Conservation (phyloP, 2,329 filamentous ascomycete genomes). For the Aschersonia sp. region DNA sequence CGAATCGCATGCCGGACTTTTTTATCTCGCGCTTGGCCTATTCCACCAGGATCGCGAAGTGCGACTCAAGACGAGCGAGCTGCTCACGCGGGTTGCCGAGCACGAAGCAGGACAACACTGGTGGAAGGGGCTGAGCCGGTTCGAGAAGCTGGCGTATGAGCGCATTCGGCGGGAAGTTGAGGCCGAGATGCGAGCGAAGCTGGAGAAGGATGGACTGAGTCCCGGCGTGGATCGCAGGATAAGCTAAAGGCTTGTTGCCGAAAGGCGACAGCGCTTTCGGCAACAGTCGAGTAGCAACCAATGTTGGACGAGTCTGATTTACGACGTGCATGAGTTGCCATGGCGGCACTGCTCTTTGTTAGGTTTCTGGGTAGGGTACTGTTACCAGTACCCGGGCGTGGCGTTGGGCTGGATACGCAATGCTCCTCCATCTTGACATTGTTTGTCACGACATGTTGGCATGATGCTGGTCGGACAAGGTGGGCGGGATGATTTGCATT, state of each 20-base stretch:
- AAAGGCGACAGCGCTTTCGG: no score
- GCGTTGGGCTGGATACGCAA: not conserved
- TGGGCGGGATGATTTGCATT: not conserved
- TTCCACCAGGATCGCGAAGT: constrained; percentile 83
- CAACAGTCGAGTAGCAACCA: no score
- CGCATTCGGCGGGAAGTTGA: constrained; percentile 58
- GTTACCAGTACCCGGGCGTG: not conserved
- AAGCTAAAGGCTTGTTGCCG: constrained; percentile 21
- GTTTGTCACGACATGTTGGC: not conserved
- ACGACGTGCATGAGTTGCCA: not conserved
- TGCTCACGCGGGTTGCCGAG: constrained; percentile 68
- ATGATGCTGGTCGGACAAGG: not conserved
- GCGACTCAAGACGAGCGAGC: constrained; percentile 58
- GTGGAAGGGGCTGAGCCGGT: constrained; percentile 75
- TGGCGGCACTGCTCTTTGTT: not conserved
- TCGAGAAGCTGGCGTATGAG: constrained; percentile 75
- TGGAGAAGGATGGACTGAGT: constrained; percentile 28
- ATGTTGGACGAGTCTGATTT: no score
- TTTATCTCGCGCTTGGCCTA: constrained; percentile 79
- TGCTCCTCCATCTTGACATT: no score
- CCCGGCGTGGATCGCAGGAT: constrained; percentile 30
- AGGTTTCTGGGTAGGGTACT: not conserved
- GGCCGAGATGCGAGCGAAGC: constrained; percentile 30
- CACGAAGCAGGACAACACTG: constrained; percentile 91
- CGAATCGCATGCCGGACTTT: constrained; percentile 75